These are phyloP conservation scores for Trypanosoma platydactyli DNA, from an alignment of 208 protist species.

Conservation along the genomic window DNA sequence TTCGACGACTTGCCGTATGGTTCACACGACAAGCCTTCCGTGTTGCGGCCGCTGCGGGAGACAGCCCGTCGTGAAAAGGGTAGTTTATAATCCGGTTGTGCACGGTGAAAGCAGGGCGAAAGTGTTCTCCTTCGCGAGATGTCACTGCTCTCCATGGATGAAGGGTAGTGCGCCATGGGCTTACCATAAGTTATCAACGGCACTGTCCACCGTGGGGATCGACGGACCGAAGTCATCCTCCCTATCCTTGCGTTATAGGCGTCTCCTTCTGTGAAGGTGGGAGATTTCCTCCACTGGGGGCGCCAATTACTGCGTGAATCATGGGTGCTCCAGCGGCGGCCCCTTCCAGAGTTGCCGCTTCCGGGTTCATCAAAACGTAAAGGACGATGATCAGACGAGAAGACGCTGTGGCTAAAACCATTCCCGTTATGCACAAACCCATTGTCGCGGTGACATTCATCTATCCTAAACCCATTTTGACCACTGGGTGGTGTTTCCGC, in stretches of 20 bases:
- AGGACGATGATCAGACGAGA: background rate
- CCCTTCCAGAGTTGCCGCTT: background rate
- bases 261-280: background rate
- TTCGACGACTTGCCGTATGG: background rate
- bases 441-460: background rate
- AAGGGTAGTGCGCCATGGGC: background rate
- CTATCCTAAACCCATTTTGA: background rate
- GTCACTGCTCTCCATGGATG: background rate
- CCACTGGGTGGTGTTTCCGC: background rate
- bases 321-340: background rate
- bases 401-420: background rate
- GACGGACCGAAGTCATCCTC: background rate
- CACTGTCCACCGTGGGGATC: slow-evolving; percentile 15
- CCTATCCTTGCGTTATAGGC: background rate
- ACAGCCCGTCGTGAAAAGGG: background rate
- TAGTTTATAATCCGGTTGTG: background rate
- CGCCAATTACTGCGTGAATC: background rate
- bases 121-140: background rate
- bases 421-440: background rate
- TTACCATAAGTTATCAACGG: slow-evolving; percentile 20
- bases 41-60: background rate
- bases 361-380: slow-evolving; percentile 3
- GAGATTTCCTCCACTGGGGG: slow-evolving; percentile 1
- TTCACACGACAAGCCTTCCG: background rate
- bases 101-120: background rate